Evolutionary conservation across 768 basidiomycete genomes (phyloP), one percentile per base, ranked within the genome.

Genomic region (Multifurca ochricompacta): DNA sequence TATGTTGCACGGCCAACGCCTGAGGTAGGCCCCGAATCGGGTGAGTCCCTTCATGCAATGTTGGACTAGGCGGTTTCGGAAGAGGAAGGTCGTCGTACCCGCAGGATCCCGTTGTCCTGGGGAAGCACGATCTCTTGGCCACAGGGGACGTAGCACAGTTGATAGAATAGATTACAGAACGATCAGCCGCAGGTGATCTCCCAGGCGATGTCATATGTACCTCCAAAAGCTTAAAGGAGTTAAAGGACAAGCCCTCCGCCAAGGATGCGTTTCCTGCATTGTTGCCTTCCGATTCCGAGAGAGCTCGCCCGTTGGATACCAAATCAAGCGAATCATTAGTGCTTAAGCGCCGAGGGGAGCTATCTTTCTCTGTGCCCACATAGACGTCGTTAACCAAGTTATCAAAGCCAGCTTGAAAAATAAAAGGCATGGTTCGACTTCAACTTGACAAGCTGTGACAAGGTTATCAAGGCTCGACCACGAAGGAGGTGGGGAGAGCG

Each of bases 341-440:
- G 34, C 43, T 32, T 6, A 45, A 31, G 27, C 19, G 28, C 19
- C 10, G 44, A n/a, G 30, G 44, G 27, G 21, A 41, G 3, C 25
- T 21, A 16, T 48, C 39, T n/a, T 37, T 21, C 25, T 35, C 49
- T 8, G 13, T 23, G 36, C 32, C 21, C 42, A 45, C 35, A 18
- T 21, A 35, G n/a, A 25, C 18, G 30, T 9, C 14, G 9, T 32
- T 41, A 27, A 42, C 31, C 37, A 25, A 51, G 25, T 51, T 21
- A n/a, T n/a, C 37, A 4, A 48, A 27, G 11, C 51, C 58, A n/a
- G 21, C n/a, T 31, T 56, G 51, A 19, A 61, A 45, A 14, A 56
- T 45, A 28, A 61, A 3, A n/a, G 60, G 60, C 30, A 61, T 56
- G n/a, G 48, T 60, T 31, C 60, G n/a, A 48, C 56, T 31, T 59